A percentile compares a stretch with the other conserved stretches of the same genome.
phyloP scores from a whole-genome alignment of 441 rosid species.

The Populus hybrid region DNA sequence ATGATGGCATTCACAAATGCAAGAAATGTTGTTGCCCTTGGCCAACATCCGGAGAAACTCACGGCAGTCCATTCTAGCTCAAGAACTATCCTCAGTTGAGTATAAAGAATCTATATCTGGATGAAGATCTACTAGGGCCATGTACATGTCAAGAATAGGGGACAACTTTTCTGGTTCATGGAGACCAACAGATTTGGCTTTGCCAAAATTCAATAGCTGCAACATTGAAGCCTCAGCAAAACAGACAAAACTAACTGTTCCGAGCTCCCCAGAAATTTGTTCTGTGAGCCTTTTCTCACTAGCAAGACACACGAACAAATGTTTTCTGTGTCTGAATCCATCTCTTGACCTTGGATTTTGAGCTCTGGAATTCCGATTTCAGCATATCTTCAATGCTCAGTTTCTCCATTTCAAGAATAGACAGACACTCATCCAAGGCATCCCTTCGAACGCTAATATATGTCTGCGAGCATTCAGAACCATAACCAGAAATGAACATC shows the following conservation, averaged over 20 bases:
- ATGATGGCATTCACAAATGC: constrained; percentile 62
- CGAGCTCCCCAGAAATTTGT: constrained; percentile 57
- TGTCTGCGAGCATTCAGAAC: constrained; percentile 69
- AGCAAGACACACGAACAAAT: constrained; percentile 58
- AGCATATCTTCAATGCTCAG: constrained; percentile 31
- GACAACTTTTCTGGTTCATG: constrained; percentile 69
- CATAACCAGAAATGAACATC: too few relatives aligned
- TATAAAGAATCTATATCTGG: constrained; percentile 62
- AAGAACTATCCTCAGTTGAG: constrained; percentile 44
- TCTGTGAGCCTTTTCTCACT: constrained; percentile 56
- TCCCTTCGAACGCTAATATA: constrained; percentile 61
- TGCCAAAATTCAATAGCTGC: constrained; percentile 78
- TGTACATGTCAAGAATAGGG: constrained; percentile 82
- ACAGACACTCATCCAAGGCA: constrained; percentile 72
- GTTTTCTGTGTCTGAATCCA: constrained; percentile 48
- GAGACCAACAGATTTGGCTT: constrained; percentile 73
- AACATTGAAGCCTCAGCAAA: constrained; percentile 68
- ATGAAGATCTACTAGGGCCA: constrained; percentile 58
- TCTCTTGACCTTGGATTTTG: constrained; percentile 68
- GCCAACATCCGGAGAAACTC: constrained; percentile 67
- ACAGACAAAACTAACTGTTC: constrained; percentile 35
- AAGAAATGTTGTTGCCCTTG: constrained; percentile 49
- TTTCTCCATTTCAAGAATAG: constrained; percentile 69
- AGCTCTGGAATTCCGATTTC: constrained; percentile 66
- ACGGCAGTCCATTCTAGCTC: constrained; percentile 47